Conservation (phyloP, 257 asterid species). For the Linderniella brevidens region DNA sequence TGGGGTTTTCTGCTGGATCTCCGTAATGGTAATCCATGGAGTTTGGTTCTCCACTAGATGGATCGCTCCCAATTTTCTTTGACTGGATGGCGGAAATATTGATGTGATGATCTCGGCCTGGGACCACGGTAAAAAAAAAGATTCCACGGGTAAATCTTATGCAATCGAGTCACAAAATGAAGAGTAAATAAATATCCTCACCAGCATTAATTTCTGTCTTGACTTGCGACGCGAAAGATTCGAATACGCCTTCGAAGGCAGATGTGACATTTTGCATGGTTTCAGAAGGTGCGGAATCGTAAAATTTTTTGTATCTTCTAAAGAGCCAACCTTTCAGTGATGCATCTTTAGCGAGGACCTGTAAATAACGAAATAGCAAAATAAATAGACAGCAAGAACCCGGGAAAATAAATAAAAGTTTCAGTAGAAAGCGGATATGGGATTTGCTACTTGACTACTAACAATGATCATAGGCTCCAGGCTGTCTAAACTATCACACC, state of each 20-base stretch:
- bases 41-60: constrained; percentile 25
- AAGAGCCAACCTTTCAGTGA: constrained; percentile 41
- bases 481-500: no score
- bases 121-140: constrained; percentile 27
- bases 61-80: constrained; percentile 7
- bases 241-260: constrained; percentile 44
- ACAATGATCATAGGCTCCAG: no score
- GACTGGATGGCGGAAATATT: constrained; percentile 20
- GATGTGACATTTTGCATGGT: constrained; percentile 46
- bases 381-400: constrained; percentile 3
- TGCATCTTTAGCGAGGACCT: constrained; percentile 54
- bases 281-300: constrained; percentile 50
- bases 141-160: no score
- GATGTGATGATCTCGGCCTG: constrained; percentile 24
- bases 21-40: constrained; percentile 28
- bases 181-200: constrained; percentile 23
- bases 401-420: no score
- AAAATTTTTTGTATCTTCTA: constrained; percentile 48
- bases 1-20: constrained; percentile 31
- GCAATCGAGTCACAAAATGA: constrained; percentile 11
- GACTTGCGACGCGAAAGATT: constrained; percentile 41
- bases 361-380: constrained; percentile 17
- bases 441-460: no score
- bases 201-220: constrained; percentile 31
- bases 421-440: no score